Percentiles rank a stretch among this genome's conserved stretches.
phyloP scores from a whole-genome alignment of 192 early-diverging fungal genomes.

The Ramicandelaber brevisporus region DNA sequence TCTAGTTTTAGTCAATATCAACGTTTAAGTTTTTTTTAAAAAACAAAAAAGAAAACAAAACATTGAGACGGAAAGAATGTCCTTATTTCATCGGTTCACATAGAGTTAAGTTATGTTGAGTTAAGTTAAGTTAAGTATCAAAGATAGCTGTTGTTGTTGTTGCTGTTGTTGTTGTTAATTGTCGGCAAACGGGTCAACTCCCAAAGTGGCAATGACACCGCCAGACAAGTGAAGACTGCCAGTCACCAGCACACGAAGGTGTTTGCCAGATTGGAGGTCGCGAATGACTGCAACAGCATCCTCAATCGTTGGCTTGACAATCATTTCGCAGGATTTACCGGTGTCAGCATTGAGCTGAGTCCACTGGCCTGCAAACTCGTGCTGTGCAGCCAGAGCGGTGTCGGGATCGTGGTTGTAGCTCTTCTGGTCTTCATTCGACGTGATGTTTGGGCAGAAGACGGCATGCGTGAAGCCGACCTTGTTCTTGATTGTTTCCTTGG shows the following conservation, averaged over 20 bases:
- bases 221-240: constrained; percentile 88
- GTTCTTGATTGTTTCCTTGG: constrained; percentile 8
- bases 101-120: not conserved
- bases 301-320: constrained; percentile 27
- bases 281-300: constrained; percentile 31
- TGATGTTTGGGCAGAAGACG: constrained; percentile 61
- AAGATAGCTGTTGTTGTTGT: not conserved
- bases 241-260: constrained; percentile 50
- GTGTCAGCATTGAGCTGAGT: constrained; percentile 6
- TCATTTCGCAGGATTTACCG: constrained; percentile 3
- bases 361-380: constrained; percentile 32
- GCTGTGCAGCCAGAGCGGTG: constrained; percentile 27
- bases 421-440: constrained; percentile 27
- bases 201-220: constrained; percentile 44
- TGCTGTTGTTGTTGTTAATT: no score
- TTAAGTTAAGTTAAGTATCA: not conserved
- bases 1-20: no score
- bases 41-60: not conserved
- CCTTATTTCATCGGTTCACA: not conserved
- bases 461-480: constrained; percentile 26
- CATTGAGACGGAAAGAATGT: not conserved
- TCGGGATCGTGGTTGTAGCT: constrained; percentile 42
- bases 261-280: constrained; percentile 3
- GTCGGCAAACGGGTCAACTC: constrained; percentile 9
- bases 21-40: no score